These are phyloP conservation scores for Taphrina pruni DNA, from an alignment of 1,139 yeast genomes.

Conservation along the genomic window DNA sequence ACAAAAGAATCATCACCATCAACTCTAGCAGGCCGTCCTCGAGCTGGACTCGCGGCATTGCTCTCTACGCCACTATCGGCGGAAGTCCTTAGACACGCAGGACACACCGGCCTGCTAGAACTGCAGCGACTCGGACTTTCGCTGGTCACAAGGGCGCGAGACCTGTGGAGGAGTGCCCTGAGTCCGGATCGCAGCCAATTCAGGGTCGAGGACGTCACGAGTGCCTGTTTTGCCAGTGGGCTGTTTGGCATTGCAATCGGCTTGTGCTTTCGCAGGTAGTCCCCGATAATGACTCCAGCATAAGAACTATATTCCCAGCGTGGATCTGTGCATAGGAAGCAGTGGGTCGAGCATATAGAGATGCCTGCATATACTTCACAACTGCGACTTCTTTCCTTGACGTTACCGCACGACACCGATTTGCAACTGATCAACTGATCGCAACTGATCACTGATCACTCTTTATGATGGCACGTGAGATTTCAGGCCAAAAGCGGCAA, in stretches of 20 bases:
- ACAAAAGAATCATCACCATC: neutral
- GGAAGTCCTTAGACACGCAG: neutral
- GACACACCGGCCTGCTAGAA: neutral
- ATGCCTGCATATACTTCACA: too few relatives aligned
- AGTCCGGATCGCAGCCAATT: conserved; percentile 20
- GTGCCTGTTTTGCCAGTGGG: conserved; percentile 32
- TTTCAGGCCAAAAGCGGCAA: too few relatives aligned
- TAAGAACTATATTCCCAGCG: too few relatives aligned
- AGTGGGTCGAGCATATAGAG: too few relatives aligned
- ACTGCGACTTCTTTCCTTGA: too few relatives aligned
- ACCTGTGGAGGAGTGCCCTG: conserved; percentile 1
- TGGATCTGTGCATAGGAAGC: too few relatives aligned
- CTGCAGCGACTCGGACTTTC: neutral
- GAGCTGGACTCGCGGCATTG: conserved; percentile 1
- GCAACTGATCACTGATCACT: too few relatives aligned
- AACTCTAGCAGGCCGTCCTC: neutral
- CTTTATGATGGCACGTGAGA: too few relatives aligned
- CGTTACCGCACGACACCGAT: too few relatives aligned
- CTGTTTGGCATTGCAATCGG: conserved; percentile 24
- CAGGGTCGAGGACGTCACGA: conserved; percentile 34
- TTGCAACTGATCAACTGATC: too few relatives aligned
- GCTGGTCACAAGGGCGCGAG: neutral
- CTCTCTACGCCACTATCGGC: conserved; percentile 4
- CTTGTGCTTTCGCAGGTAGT: neutral
- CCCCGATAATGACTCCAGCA: neutral